Evolutionary conservation across 2,329 filamentous ascomycete genomes (phyloP).

Genomic region (Colletotrichum incanum): DNA sequence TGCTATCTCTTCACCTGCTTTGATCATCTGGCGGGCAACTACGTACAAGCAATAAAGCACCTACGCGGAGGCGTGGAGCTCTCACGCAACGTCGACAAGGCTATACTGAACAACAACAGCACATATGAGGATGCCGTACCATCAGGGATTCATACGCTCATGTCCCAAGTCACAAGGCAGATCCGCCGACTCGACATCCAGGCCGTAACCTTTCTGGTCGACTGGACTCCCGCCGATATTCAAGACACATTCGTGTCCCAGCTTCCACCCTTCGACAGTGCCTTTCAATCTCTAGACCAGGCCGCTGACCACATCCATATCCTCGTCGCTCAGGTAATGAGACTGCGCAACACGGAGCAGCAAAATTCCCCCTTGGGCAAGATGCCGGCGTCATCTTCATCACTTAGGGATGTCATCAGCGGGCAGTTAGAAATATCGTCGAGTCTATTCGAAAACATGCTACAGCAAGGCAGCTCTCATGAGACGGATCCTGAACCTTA

Average conservation of each 20-base stretch:
- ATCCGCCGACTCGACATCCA: conserved; percentile 57
- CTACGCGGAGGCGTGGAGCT: conserved; percentile 54
- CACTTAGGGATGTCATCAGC: conserved; percentile 36
- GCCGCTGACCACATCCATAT: not conserved
- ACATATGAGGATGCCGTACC: not conserved
- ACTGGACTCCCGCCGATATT: conserved; percentile 52
- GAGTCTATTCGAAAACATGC: conserved; percentile 48
- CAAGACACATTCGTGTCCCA: conserved; percentile 41
- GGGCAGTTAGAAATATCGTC: conserved; percentile 49
- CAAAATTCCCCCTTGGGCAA: not conserved
- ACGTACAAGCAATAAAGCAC: conserved; percentile 54
- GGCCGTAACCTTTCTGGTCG: conserved; percentile 52
- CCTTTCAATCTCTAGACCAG: not conserved
- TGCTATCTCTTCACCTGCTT: conserved; percentile 59
- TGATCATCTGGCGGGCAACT: conserved; percentile 54
- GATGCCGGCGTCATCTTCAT: not conserved
- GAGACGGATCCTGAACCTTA: conserved; percentile 18
- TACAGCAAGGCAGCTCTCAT: conserved; percentile 42
- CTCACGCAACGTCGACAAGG: conserved; percentile 46
- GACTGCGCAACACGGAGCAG: not conserved
- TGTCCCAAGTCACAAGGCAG: conserved; percentile 52
- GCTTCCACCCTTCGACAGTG: not conserved
- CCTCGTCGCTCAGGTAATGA: not conserved
- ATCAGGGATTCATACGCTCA: conserved; percentile 40
- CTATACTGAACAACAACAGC: conserved; percentile 32